Base-by-base conservation (phyloP, 2,329 filamentous ascomycete genomes). In the Aspergillus viridinutans region DNA sequence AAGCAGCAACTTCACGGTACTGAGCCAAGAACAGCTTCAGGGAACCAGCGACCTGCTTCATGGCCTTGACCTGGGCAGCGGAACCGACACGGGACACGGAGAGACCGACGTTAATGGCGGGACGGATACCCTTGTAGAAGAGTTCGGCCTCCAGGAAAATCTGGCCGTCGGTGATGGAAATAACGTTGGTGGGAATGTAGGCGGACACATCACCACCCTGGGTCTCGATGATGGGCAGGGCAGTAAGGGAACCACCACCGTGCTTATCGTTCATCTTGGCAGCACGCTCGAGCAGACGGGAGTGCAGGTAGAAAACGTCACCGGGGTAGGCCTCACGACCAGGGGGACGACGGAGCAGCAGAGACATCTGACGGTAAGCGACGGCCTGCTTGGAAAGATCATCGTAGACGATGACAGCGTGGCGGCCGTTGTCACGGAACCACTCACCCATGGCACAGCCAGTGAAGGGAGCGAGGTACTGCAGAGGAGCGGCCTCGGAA, bases 1-100 rank as follows among this genome's bases (percentile, higher is more conserved):
- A 99, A 71, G 94, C 94, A 74, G 94, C 94, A 64, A 99, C 94
- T 82, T 99, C 94, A 94, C 94, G 94, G 88, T 99, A 99, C 85
- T 99, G 94, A 73, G 94, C 94, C 90, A 99, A 90, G 92, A 97
- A 99, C 72, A 99, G 92, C 88, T 99, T 99, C 76, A 99, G 85
- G 70, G 93, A 97, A 87, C 94, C 94, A 75, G 94, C 94, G 72
- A 99, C 94, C 86, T 99, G 94, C 88, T 99, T 99, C 94, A 99
- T 99, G 83, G 94, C 92, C 90, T 97, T 99, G 80, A 97, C 87
- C 87, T 99, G 94, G 77, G 94, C 94, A 78, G 94, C 91, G 75
- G 94, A 99, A 79, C 94, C 94, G 88, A 99, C 94, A 90, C 94
- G 94, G 70, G 94, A 99, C 72, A 99, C 94, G 74, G 94, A 99